These are phyloP conservation scores for Mortierella antarctica DNA, from an alignment of 192 early-diverging fungal species.

Conservation along the genomic window DNA sequence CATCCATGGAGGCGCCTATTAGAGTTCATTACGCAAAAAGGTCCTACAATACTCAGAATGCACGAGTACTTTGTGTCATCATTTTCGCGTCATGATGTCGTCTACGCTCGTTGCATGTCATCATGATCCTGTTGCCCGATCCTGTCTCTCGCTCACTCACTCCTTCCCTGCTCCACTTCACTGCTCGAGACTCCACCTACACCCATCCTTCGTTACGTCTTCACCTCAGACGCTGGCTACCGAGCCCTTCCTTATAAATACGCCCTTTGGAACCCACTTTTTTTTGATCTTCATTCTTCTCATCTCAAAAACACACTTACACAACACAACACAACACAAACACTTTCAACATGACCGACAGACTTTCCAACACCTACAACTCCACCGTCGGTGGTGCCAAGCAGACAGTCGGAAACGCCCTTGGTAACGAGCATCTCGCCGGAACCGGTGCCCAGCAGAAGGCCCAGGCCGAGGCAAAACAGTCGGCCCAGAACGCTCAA, in stretches of 20 bases:
- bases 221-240: background rate
- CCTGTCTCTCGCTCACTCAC: too few species aligned
- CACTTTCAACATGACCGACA: conserved; percentile 26
- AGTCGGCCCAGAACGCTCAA: conserved; percentile 23
- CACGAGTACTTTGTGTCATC: too few species aligned
- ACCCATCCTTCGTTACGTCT: too few species aligned
- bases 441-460: conserved; percentile 48
- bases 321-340: conserved; percentile 1
- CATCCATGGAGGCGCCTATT: too few species aligned
- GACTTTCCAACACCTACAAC: conserved; percentile 42
- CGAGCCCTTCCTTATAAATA: conserved; percentile 7
- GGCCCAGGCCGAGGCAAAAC: conserved; percentile 22
- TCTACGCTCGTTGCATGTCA: too few species aligned
- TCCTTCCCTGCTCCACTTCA: too few species aligned
- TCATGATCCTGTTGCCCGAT: too few species aligned
- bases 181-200: too few species aligned
- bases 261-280: background rate
- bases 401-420: conserved; percentile 50
- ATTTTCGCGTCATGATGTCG: too few species aligned
- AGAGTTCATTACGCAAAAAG: too few species aligned
- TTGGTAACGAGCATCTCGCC: conserved; percentile 46
- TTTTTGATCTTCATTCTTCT: background rate
- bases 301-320: conserved; percentile 8
- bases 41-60: too few species aligned
- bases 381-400: conserved; percentile 50